phyloP scores from a whole-genome alignment of 441 rosid species.

The Erodium texanum region DNA sequence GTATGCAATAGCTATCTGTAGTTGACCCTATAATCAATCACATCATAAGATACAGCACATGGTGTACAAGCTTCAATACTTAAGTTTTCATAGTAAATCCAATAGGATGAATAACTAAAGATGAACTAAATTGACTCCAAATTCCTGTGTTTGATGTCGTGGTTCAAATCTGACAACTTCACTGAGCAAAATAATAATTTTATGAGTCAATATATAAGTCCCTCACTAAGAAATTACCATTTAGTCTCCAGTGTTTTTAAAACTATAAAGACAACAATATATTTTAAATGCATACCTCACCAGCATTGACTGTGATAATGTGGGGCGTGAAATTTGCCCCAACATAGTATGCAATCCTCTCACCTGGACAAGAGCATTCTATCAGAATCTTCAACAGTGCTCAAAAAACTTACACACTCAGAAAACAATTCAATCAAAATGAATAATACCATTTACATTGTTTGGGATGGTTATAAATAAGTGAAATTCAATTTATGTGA shows the following conservation, averaged over 20 bases:
- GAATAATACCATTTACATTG: not conserved
- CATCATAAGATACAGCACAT: too few relatives aligned
- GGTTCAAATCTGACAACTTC: too few relatives aligned
- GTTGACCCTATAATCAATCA: too few relatives aligned
- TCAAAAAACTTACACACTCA: not conserved
- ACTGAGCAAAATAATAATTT: too few relatives aligned
- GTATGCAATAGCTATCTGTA: too few relatives aligned
- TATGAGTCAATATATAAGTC: not conserved
- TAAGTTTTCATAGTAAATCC: not conserved
- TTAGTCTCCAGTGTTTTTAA: not conserved
- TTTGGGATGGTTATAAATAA: not conserved
- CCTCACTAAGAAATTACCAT: not conserved
- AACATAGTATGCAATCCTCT: slow-evolving; percentile 43
- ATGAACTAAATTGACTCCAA: not conserved
- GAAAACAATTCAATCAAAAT: not conserved
- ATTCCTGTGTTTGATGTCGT: too few relatives aligned
- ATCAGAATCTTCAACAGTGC: not conserved
- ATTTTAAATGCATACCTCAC: slow-evolving; percentile 52
- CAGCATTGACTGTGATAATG: slow-evolving; percentile 69
- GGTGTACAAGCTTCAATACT: not conserved
- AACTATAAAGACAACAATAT: not conserved
- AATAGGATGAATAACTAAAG: not conserved
- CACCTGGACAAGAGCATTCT: slow-evolving; percentile 32
- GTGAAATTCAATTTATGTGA: not conserved
- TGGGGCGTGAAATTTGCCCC: slow-evolving; percentile 79